phyloP scores from a whole-genome alignment of 2,329 filamentous ascomycete species.

The Colletotrichum phormii region DNA sequence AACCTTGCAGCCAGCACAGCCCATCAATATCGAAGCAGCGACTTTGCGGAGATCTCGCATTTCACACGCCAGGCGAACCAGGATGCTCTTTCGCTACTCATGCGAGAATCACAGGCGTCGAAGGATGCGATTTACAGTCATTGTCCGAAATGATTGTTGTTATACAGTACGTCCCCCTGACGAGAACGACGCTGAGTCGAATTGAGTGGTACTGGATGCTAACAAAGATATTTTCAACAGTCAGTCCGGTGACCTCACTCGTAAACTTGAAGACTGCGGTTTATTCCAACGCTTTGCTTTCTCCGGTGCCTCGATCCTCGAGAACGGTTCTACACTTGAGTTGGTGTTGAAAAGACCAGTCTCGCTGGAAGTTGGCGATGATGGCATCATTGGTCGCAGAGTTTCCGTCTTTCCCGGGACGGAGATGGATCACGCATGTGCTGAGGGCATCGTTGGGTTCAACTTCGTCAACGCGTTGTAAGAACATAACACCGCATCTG shows the following conservation, averaged over 20 bases:
- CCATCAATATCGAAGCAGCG: neutral
- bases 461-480: conserved; percentile 45
- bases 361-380: conserved; percentile 55
- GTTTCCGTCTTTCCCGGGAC: conserved; percentile 53
- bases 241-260: conserved; percentile 57
- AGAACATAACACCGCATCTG: neutral
- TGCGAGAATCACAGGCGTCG: conserved; percentile 51
- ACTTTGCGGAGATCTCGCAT: conserved; percentile 53
- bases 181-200: no score
- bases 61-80: conserved; percentile 55
- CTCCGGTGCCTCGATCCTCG: conserved; percentile 29
- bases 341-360: conserved; percentile 51
- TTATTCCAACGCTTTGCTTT: conserved; percentile 54
- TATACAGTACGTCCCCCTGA: conserved; percentile 54
- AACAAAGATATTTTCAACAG: conserved; percentile 37
- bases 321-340: conserved; percentile 43
- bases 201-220: no score
- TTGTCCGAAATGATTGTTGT: conserved; percentile 49
- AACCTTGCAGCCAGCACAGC: conserved; percentile 15
- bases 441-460: conserved; percentile 63
- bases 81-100: conserved; percentile 54
- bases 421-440: conserved; percentile 47
- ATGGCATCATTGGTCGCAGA: conserved; percentile 61
- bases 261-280: conserved; percentile 53
- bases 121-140: neutral